Evolutionary conservation across 2,329 filamentous ascomycete species (phyloP), one percentile per base, ranked within the genome.

Genomic region (Huntiella decipiens): DNA sequence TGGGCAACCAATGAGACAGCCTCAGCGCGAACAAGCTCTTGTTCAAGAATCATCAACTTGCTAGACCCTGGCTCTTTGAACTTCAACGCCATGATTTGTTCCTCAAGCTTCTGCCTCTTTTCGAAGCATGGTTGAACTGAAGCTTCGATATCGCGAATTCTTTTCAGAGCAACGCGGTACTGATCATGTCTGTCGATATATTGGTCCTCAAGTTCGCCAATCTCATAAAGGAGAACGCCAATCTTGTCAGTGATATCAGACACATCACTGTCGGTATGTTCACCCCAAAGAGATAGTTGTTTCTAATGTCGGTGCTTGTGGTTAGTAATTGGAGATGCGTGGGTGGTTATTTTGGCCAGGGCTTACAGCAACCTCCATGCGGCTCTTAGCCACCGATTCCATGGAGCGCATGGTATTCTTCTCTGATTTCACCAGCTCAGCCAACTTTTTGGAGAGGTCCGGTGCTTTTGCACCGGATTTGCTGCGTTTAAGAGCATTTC

Each of bases 351-450:
- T 33, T 4, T 15, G 15, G 17, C 8, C 6, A 17, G 35, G 16
- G 73, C 84, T 58, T 82, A 94, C 86, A 58, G 91, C 91, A 54
- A 95, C 88, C 58, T 96, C 91, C 86, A 96, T 96, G 56, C 91
- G 79, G 71, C 98, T 91, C 58, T 86, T 80, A 39, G 86, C 86
- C 45, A 96, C 91, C 43, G 85, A 73, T 62, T 98, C 91, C 72
- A 96, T 79, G 61, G 86, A 95, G 63, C 91, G 85, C 91, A 98
- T 98, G 48, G 95, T 84, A 61, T 98, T 96, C 78, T 98, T 98
- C 69, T 98, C 91, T 91, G 98, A 98, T 76, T 98, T 98, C 52
- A 98, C 91, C 45, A 98, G 75, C 67, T 93, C 84, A 36, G 87
- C 85, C 52, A 98, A 79, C 74, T 98, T 98, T 74, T 94, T 95